Evolutionary conservation across 108 stramenopile genomes (phyloP).

Genomic region (Cyclotella cryptica): DNA sequence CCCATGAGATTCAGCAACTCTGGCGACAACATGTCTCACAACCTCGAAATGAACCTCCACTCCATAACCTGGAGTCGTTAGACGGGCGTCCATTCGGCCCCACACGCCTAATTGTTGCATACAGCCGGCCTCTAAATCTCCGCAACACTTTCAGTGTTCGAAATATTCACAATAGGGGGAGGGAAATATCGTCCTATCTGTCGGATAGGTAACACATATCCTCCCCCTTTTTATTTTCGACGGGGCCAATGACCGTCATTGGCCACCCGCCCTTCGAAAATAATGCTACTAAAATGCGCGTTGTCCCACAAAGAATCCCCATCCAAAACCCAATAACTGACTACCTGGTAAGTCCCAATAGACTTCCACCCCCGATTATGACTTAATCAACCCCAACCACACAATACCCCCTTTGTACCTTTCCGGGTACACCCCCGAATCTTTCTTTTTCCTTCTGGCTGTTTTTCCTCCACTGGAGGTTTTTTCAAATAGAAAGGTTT

Average conservation of each 20-base stretch:
- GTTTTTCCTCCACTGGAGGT: no score
- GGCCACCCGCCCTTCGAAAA: no score
- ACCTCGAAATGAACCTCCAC: background rate
- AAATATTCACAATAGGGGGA: slow-evolving; percentile 2
- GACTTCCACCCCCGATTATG: no score
- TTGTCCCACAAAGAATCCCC: no score
- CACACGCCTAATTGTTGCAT: background rate
- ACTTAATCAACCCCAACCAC: no score
- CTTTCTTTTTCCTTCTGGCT: no score
- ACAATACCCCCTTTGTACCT: no score
- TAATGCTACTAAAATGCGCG: no score
- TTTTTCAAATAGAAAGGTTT: no score
- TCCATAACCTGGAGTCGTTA: background rate
- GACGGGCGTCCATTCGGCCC: background rate
- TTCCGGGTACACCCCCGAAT: no score
- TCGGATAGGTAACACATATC: background rate
- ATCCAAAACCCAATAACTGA: no score
- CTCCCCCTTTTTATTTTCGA: slow-evolving; percentile 2
- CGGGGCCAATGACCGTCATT: background rate
- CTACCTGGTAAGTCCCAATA: no score
- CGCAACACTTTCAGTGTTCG: background rate
- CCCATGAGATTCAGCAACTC: background rate
- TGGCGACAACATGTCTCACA: slow-evolving; percentile 1
- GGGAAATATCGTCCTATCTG: background rate
- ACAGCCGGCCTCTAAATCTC: background rate